phyloP scores from a whole-genome alignment of 2,329 filamentous ascomycete genomes.

The Rutstroemia sp. region DNA sequence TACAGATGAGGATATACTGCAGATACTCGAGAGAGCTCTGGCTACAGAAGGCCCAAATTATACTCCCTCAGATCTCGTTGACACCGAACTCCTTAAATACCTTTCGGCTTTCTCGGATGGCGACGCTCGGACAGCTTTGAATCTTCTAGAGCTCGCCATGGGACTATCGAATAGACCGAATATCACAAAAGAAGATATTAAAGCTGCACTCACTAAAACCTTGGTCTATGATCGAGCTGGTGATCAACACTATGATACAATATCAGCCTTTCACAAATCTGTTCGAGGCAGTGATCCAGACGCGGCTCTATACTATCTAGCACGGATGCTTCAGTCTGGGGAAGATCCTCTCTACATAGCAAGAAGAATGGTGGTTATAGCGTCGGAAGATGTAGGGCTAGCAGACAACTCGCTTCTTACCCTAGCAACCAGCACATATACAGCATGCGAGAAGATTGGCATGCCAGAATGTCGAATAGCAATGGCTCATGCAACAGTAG shows the following conservation, averaged over 20 bases:
- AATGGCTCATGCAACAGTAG: conserved; percentile 78
- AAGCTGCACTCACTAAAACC: conserved; percentile 78
- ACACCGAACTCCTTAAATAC: conserved; percentile 71
- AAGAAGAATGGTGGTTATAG: conserved; percentile 87
- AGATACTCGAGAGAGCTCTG: conserved; percentile 72
- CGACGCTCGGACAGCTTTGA: conserved; percentile 86
- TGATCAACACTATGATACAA: conserved; percentile 96
- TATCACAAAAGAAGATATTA: conserved; percentile 70
- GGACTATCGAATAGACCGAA: conserved; percentile 58
- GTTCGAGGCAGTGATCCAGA: conserved; percentile 82
- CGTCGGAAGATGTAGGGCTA: conserved; percentile 86
- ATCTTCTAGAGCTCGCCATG: conserved; percentile 83
- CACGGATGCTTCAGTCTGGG: conserved; percentile 89
- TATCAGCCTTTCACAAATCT: conserved; percentile 94
- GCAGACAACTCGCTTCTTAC: conserved; percentile 79
- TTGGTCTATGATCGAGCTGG: conserved; percentile 91
- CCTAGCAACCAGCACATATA: conserved; percentile 79
- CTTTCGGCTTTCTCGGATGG: conserved; percentile 84
- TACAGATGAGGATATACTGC: conserved; percentile 59
- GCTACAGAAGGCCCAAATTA: conserved; percentile 43
- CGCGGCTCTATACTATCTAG: conserved; percentile 88
- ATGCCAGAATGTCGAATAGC: conserved; percentile 94
- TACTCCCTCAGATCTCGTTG: conserved; percentile 51
- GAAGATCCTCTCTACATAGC: conserved; percentile 93
- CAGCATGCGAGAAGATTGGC: conserved; percentile 85